These are phyloP conservation scores for Chalciporus piperatus DNA, from an alignment of 768 basidiomycete species.

Conservation along the genomic window DNA sequence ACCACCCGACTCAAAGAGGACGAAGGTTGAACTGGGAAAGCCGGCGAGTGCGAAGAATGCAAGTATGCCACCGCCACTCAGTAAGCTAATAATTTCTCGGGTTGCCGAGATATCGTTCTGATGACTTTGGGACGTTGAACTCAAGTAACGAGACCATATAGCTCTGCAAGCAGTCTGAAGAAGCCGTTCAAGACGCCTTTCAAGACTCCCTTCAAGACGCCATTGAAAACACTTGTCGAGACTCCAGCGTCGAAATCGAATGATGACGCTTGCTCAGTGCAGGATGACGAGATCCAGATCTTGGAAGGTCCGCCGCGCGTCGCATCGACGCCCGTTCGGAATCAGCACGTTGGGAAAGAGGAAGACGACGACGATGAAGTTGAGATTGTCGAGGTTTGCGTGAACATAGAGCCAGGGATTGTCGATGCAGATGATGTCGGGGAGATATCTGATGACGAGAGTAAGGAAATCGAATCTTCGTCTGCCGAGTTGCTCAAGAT, in stretches of 20 bases:
- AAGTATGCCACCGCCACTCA: constrained; percentile 21
- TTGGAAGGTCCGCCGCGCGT: not conserved
- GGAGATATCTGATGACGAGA: not conserved
- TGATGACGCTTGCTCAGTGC: not conserved
- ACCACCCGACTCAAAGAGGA: constrained; percentile 19
- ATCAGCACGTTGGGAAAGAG: not conserved
- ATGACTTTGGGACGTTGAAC: not conserved
- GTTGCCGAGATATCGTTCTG: not conserved
- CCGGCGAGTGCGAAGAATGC: constrained; percentile 1
- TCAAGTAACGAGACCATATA: constrained; percentile 47
- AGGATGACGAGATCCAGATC: not conserved
- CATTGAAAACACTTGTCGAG: constrained; percentile 40
- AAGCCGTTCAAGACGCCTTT: constrained; percentile 56
- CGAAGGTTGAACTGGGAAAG: constrained; percentile 9
- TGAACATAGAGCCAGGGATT: not conserved
- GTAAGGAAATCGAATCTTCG: not conserved
- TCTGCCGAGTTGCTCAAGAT: no score
- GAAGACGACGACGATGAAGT: constrained; percentile 4
- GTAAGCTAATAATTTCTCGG: constrained; percentile 12
- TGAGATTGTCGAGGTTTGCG: constrained; percentile 11
- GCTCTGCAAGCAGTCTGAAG: constrained; percentile 37
- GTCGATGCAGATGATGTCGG: not conserved
- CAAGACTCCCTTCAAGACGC: constrained; percentile 40
- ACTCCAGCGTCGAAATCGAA: constrained; percentile 4
- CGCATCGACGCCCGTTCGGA: not conserved